phyloP scores from a whole-genome alignment of 179 eudicot species.

The Gypsophila paniculata region DNA sequence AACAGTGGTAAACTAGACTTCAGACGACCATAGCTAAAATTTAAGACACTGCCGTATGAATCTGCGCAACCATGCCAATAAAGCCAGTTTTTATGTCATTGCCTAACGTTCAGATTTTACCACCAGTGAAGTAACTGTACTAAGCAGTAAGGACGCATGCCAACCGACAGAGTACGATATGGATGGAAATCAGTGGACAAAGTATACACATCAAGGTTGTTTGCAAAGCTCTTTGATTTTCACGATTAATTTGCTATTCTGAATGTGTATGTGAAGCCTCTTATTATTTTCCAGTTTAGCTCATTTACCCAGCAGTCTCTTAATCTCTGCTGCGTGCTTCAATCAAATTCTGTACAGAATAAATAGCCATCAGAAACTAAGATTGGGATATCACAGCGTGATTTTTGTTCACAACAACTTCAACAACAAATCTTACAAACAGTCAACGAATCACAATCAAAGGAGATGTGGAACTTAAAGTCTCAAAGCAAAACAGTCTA shows the following conservation, averaged over 20 bases:
- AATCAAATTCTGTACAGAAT: conserved; percentile 2
- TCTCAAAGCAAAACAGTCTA: background rate
- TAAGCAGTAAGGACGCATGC: background rate
- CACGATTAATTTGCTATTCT: conserved; percentile 45
- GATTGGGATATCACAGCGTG: background rate
- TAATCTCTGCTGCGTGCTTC: conserved; percentile 60
- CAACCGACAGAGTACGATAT: background rate
- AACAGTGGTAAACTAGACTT: background rate
- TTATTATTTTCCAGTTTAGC: conserved; percentile 55
- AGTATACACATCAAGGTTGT: conserved; percentile 42
- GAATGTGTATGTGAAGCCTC: conserved; percentile 50
- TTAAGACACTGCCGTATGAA: background rate
- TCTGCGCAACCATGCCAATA: background rate
- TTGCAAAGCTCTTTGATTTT: conserved; percentile 50
- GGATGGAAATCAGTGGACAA: background rate
- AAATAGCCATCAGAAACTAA: conserved; percentile 7
- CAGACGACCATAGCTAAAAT: conserved; percentile 3
- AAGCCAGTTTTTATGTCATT: background rate
- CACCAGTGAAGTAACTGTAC: background rate
- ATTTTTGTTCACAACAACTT: background rate
- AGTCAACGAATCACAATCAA: background rate
- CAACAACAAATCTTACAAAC: background rate
- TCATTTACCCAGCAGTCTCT: conserved; percentile 66
- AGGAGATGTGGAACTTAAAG: background rate
- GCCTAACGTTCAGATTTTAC: background rate